These are phyloP conservation scores for Sporothrix inflata DNA, from an alignment of 2,329 filamentous ascomycete species.

Conservation along the genomic window DNA sequence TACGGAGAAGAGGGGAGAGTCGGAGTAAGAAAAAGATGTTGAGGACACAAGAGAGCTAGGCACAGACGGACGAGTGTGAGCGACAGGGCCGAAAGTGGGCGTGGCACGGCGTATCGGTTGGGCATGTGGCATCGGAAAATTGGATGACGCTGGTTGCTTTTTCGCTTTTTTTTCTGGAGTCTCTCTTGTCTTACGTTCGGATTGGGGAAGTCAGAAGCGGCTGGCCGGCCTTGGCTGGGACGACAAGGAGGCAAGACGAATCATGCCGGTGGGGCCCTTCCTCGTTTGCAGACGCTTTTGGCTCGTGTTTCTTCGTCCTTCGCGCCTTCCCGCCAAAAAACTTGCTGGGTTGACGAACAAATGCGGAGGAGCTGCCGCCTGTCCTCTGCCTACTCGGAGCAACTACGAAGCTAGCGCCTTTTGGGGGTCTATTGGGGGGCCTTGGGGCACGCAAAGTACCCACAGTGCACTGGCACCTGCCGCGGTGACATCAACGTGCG, in stretches of 20 bases:
- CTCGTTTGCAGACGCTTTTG: background rate
- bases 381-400: background rate
- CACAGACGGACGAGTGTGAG: background rate
- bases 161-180: background rate
- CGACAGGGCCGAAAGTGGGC: background rate
- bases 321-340: slow-evolving; percentile 18
- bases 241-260: slow-evolving; percentile 18
- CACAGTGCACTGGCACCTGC: slow-evolving; percentile 15
- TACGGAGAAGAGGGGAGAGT: slow-evolving; percentile 6
- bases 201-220: background rate
- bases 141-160: slow-evolving; percentile 22
- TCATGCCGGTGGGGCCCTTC: slow-evolving; percentile 14
- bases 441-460: slow-evolving; percentile 7
- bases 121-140: slow-evolving; percentile 22
- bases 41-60: slow-evolving; percentile 11
- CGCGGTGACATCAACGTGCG: slow-evolving; percentile 21
- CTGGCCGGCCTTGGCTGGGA: slow-evolving; percentile 16
- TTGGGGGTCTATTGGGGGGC: background rate
- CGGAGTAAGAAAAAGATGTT: slow-evolving; percentile 19
- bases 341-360: slow-evolving; percentile 12
- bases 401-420: background rate
- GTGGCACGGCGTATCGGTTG: slow-evolving; percentile 17
- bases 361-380: slow-evolving; percentile 20
- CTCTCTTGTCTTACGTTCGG: background rate
- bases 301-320: background rate